Base-by-base conservation (phyloP, 2,329 filamentous ascomycete genomes). In the Colletotrichum agaves region DNA sequence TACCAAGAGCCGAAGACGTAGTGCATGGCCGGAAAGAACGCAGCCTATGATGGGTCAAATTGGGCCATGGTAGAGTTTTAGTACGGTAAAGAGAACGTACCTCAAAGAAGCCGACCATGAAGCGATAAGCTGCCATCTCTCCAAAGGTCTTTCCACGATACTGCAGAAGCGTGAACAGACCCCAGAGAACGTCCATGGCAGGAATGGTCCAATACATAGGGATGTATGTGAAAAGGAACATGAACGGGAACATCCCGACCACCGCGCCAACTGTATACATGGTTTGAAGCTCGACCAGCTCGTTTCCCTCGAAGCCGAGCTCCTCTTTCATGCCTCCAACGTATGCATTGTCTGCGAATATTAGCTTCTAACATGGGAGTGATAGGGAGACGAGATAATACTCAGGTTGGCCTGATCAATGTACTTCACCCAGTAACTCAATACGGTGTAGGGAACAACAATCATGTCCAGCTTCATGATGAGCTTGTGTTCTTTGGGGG, bases 131-230 rank as follows among this genome's bases (percentile, higher is more conserved):
- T 6, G 64, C 64, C 53, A 67, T 78, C 59, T 33, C 71, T 57
- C 15, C 61, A 35, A 43, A 77, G 19, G 44, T 77, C 72, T 57
- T n/a, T 71, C 70, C 12, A 56, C 69, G 56, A 69, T 58, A 41
- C 49, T 70, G 47, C 68, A 87, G 75, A 13, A 89, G 78, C 0
- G 86, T 89, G 67, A 88, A 85, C 19, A 88, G 74, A 0, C 85
- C 85, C 87, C 87, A 89, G 2, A 78, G 74, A 1, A 88, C 69
- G 61, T 88, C 84, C 71, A 67, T 7, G 73, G 63, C 55, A 72
- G 74, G 57, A 70, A 77, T 23, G 21, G 61, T 12, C 77, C 47
- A 78, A 74, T 60, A 74, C 73, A 21, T 74, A 39, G 4, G 76
- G 74, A 23, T 74, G 75, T 12, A 76, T 70, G 4, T 75, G 52